Evolutionary conservation across 139 green algal genomes (phyloP).

Genomic region (Chlorella sp.): DNA sequence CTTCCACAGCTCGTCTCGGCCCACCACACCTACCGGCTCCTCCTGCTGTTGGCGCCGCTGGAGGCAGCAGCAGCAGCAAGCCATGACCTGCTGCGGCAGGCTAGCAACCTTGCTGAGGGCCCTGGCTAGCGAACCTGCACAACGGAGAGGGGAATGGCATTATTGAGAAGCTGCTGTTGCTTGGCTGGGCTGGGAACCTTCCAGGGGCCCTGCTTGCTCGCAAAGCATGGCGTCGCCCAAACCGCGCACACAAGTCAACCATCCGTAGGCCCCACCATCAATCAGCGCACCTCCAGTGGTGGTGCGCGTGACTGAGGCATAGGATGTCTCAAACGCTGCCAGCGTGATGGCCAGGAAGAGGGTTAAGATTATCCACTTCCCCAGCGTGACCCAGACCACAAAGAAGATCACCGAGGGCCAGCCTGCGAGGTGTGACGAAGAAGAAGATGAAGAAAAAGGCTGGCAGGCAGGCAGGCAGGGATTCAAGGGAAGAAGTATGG

Average conservation of each 20-base stretch:
- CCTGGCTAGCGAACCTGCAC: not conserved
- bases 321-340: not conserved
- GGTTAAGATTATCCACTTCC: slow-evolving; percentile 76
- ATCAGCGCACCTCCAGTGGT: not conserved
- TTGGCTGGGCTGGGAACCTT: no score
- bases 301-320: not conserved
- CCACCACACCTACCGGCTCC: not conserved
- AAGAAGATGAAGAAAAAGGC: no score
- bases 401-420: slow-evolving; percentile 67
- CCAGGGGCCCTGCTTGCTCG: no score
- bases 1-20: not conserved
- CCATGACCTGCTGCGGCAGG: not conserved
- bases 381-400: slow-evolving; percentile 78
- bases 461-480: no score
- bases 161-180: no score
- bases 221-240: no score
- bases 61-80: not conserved
- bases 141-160: not conserved
- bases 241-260: no score
- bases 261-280: no score
- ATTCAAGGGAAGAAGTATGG: no score
- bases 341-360: slow-evolving; percentile 19
- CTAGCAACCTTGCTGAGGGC: not conserved
- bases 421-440: not conserved
- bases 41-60: not conserved